A percentile compares a stretch with the other conserved stretches of the same genome.
Conservation (phyloP, 225 moss, liverwort and hornwort species). For the Rhytidiadelphus loreus region DNA sequence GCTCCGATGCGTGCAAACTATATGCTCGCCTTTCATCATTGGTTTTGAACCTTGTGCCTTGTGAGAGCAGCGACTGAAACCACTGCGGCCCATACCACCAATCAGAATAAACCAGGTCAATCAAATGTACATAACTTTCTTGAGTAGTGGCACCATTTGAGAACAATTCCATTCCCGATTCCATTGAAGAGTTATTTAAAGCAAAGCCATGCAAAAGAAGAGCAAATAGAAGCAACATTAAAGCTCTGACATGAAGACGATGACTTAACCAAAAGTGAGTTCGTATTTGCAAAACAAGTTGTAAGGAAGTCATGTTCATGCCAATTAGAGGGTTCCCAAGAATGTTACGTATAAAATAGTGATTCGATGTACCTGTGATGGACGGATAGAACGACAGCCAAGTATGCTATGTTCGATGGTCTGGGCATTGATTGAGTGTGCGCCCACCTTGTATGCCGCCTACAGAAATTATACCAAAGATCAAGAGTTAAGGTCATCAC, state of each 20-base stretch:
- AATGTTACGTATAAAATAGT: neutral
- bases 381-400: conserved; percentile 57
- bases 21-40: conserved; percentile 59
- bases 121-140: neutral
- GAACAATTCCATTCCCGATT: too few species aligned
- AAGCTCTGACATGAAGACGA: neutral
- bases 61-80: conserved; percentile 65
- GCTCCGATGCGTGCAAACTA: conserved; percentile 48
- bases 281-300: neutral
- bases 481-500: neutral
- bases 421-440: conserved; percentile 66
- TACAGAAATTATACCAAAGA: neutral
- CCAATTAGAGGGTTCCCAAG: neutral
- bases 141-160: neutral
- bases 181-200: neutral
- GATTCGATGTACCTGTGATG: conserved; percentile 22
- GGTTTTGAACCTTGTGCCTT: conserved; percentile 53
- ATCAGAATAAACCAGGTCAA: neutral
- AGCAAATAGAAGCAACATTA: neutral
- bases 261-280: neutral
- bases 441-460: conserved; percentile 82
- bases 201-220: neutral
- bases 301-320: neutral
- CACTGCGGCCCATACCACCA: conserved; percentile 32
- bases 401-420: conserved; percentile 81